phyloP scores from a whole-genome alignment of 2,329 filamentous ascomycete genomes.

The Beauveria sp. region DNA sequence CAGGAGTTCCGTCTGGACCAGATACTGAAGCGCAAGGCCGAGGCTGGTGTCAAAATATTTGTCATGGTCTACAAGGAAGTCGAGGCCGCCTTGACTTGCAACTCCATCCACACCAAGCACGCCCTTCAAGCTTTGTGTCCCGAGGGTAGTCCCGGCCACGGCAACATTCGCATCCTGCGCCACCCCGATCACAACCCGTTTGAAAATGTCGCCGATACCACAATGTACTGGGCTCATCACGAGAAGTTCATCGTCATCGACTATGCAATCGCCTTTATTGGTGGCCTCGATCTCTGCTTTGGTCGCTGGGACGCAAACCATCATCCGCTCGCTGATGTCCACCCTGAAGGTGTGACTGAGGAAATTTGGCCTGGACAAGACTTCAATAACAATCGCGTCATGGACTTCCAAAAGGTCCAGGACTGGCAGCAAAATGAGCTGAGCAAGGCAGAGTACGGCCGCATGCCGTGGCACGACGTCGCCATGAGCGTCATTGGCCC shows the following conservation, averaged over 20 bases:
- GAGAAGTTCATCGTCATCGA: slow-evolving; percentile 97
- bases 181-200: slow-evolving; percentile 94
- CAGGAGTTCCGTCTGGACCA: slow-evolving; percentile 85
- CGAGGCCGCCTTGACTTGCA: slow-evolving; percentile 76
- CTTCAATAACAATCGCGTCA: slow-evolving; percentile 94
- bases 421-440: slow-evolving; percentile 93
- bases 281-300: slow-evolving; percentile 90
- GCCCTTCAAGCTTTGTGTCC: slow-evolving; percentile 73
- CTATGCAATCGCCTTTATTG: slow-evolving; percentile 84
- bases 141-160: slow-evolving; percentile 70
- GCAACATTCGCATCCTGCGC: slow-evolving; percentile 82
- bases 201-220: slow-evolving; percentile 92
- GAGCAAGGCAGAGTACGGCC: slow-evolving; percentile 80
- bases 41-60: slow-evolving; percentile 90
- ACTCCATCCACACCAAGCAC: slow-evolving; percentile 87
- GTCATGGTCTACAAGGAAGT: slow-evolving; percentile 89
- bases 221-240: slow-evolving; percentile 96
- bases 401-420: slow-evolving; percentile 87
- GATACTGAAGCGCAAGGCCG: slow-evolving; percentile 77
- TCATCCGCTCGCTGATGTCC: slow-evolving; percentile 78
- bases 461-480: slow-evolving; percentile 98
- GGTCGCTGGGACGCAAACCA: slow-evolving; percentile 87
- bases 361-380: slow-evolving; percentile 95
- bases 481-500: slow-evolving; percentile 86
- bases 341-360: slow-evolving; percentile 71